These are phyloP conservation scores for Cryptococcus sp. DNA, from an alignment of 1,284 basidiomycete genomes.

Conservation along the genomic window DNA sequence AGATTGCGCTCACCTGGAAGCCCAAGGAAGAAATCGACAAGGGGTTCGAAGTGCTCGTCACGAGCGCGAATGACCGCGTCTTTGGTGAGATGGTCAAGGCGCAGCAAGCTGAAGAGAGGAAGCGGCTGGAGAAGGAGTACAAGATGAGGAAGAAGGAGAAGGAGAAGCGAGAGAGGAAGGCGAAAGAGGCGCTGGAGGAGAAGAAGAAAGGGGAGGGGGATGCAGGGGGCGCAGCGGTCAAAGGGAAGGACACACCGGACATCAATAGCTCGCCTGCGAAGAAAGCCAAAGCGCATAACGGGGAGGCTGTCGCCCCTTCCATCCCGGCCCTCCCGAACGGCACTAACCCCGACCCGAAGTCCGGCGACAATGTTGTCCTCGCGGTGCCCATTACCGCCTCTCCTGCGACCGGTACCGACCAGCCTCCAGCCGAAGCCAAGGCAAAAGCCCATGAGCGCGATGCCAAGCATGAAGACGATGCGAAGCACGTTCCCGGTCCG, in stretches of 20 bases:
- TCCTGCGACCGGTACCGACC: neutral
- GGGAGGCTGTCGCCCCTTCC: constrained; percentile 1
- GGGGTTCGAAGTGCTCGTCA: constrained; percentile 30
- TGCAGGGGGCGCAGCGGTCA: constrained; percentile 12
- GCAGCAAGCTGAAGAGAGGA: constrained; percentile 57
- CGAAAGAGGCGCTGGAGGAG: constrained; percentile 25
- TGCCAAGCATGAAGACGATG: constrained; percentile 9
- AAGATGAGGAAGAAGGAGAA: constrained; percentile 40
- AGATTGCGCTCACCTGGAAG: constrained; percentile 26
- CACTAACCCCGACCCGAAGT: constrained; percentile 2
- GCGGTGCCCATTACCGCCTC: constrained; percentile 3
- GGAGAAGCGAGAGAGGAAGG: constrained; percentile 22
- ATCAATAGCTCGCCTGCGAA: constrained; percentile 6
- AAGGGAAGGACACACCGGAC: neutral
- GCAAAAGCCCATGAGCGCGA: neutral
- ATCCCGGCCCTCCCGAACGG: too few species aligned
- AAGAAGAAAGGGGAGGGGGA: constrained; percentile 34
- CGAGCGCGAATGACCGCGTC: constrained; percentile 29
- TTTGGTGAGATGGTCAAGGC: constrained; percentile 59
- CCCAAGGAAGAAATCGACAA: constrained; percentile 25
- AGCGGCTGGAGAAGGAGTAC: constrained; percentile 52
- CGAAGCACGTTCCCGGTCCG: constrained; percentile 7
- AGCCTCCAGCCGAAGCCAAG: neutral
- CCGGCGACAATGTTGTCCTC: constrained; percentile 3
- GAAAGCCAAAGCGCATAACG: constrained; percentile 10